Base-by-base conservation (phyloP, 2,329 filamentous ascomycete genomes). In the Magnaporthiopsis poae region DNA sequence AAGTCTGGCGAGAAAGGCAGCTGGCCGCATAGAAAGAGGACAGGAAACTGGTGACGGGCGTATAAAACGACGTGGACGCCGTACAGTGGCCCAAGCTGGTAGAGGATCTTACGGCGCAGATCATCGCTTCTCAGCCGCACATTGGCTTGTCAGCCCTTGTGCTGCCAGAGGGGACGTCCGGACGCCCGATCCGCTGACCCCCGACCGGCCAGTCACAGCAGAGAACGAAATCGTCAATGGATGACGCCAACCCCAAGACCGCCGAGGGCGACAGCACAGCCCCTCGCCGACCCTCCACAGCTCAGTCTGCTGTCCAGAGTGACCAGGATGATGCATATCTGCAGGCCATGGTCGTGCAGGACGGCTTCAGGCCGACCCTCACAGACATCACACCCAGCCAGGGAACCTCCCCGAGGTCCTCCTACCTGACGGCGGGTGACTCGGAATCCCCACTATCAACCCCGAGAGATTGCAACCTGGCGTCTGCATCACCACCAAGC, bases 231-330 rank as follows among this genome's bases (percentile, higher is more conserved):
- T 29, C 33, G 8, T 25, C 61, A 31, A 72, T 72, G 71, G 69
- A 71, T 31, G 46, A 61, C 25, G 33, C 63, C 35, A 66, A 69
- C 60, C 62, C 65, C 18, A 71, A 71, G 63, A 60, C 68, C 18
- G 29, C 67, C 39, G 70, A 69, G 8, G 66, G 71, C 31, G 71
- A 71, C 62, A 67, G 69, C 52, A 69, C 68, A 52, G 66, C 67
- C 33, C 70, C 71, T 27, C 35, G 64, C 36, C 68, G 69, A 25
- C 46, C 63, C n/a, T 72, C 70, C 27, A 36, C 68, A 8, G 33
- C 70, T 1, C n/a, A 69, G 9, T 65, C 68, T 18, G 31, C 68
- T 18, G 31, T 60, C 31, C 60, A 35, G 9, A 61, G 59, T 11
- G 69, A 68, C 33, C 29, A 52, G 15, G 59, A 64, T 39, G 65